Percentiles rank a stretch among this genome's conserved stretches.
These are phyloP conservation scores for Pyronema domesticum DNA, from an alignment of 495 filamentous ascomycete species.

Conservation along the genomic window DNA sequence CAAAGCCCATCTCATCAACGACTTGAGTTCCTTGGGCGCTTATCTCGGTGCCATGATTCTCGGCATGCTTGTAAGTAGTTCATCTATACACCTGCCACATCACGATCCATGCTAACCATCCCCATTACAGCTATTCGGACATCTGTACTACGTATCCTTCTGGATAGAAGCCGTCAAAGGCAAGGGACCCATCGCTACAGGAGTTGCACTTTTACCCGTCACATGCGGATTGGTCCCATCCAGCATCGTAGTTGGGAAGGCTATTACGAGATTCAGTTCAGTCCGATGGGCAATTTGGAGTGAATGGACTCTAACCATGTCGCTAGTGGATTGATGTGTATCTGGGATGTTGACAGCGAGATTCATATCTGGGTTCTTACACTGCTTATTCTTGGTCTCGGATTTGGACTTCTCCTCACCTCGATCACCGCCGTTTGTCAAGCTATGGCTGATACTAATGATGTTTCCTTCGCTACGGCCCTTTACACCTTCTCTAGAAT, in stretches of 20 bases:
- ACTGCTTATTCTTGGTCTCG: slow-evolving; percentile 36
- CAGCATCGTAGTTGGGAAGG: slow-evolving; percentile 33
- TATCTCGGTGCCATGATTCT: slow-evolving; percentile 28
- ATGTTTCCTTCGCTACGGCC: slow-evolving; percentile 38
- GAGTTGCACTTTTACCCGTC: slow-evolving; percentile 36
- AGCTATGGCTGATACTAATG: slow-evolving; percentile 31
- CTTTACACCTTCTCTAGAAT: slow-evolving; percentile 43
- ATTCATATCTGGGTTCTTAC: slow-evolving; percentile 34
- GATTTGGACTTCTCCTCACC: slow-evolving; percentile 37
- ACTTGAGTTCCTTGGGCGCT: slow-evolving; percentile 7
- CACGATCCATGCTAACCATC: no score
- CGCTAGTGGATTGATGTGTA: slow-evolving; percentile 32
- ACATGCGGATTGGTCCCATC: slow-evolving; percentile 33
- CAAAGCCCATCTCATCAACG: slow-evolving; percentile 33
- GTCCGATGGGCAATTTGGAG: slow-evolving; percentile 39
- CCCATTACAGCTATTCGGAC: slow-evolving; percentile 21
- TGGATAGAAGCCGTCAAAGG: slow-evolving; percentile 46
- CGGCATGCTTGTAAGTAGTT: slow-evolving; percentile 31
- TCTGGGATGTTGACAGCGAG: slow-evolving; percentile 32
- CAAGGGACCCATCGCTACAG: slow-evolving; percentile 35
- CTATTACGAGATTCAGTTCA: slow-evolving; percentile 32
- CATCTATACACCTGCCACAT: no score
- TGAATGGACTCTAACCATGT: slow-evolving; percentile 38
- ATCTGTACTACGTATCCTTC: slow-evolving; percentile 43
- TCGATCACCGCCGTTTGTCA: slow-evolving; percentile 36